Evolutionary conservation across 192 early-diverging fungal genomes (phyloP).

Genomic region (Tieghemiomyces parasiticus): DNA sequence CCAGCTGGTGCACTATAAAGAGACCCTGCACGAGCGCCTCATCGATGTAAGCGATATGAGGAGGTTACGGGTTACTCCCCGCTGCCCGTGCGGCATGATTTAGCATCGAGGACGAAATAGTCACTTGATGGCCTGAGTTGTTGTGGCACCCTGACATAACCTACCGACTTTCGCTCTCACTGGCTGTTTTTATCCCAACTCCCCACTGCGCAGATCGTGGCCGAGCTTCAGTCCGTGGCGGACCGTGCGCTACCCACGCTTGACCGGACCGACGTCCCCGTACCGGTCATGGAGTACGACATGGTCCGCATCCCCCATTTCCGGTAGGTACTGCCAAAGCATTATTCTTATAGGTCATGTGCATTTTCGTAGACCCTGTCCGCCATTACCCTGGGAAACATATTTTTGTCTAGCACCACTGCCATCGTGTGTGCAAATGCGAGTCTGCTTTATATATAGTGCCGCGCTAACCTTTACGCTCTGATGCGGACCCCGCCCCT

Average conservation of each 20-base stretch:
- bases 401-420: no score
- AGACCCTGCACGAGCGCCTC: not conserved
- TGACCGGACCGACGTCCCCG: not conserved
- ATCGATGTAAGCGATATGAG: not conserved
- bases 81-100: not conserved
- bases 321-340: no score
- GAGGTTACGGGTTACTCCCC: not conserved
- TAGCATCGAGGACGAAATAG: not conserved
- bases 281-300: conserved; percentile 1
- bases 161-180: not conserved
- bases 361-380: no score
- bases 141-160: not conserved
- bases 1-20: not conserved
- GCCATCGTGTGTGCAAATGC: no score
- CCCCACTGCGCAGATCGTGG: not conserved
- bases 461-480: no score
- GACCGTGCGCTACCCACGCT: not conserved
- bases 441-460: no score
- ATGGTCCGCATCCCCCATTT: conserved; percentile 6
- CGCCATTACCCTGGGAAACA: no score
- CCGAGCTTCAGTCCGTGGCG: not conserved
- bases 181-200: not conserved
- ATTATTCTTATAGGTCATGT: no score
- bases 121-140: not conserved
- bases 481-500: no score